Conservation (phyloP, 768 basidiomycete species). For the Mycena capillaripes region DNA sequence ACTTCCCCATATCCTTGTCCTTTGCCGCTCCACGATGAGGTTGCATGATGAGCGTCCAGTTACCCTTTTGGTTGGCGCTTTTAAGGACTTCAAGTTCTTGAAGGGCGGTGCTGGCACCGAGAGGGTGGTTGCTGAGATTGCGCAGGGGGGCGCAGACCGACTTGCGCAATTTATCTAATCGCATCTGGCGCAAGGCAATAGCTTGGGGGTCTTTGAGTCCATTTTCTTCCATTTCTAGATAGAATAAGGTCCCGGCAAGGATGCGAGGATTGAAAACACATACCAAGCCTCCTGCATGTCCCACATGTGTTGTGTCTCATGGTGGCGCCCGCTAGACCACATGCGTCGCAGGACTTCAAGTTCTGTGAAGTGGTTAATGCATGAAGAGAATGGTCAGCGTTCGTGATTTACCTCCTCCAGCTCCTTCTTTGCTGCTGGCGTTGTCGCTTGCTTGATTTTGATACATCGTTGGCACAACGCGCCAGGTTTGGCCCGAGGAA, state of each 20-base stretch:
- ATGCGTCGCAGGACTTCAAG: conserved; percentile 4
- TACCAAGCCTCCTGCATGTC: neutral
- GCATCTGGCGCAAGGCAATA: neutral
- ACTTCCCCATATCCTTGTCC: conserved; percentile 8
- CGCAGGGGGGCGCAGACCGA: neutral
- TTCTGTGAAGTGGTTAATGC: neutral
- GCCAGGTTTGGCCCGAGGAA: neutral
- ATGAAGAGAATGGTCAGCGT: neutral
- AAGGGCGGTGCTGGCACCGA: neutral
- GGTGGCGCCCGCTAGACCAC: neutral
- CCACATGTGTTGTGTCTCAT: neutral
- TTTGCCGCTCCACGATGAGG: neutral
- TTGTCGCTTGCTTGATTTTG: neutral
- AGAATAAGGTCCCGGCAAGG: too few species aligned
- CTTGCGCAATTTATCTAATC: neutral
- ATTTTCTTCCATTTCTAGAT: neutral
- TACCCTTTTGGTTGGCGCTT: neutral
- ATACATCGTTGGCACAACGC: neutral
- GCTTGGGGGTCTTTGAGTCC: neutral
- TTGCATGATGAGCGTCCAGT: neutral
- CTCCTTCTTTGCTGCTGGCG: neutral
- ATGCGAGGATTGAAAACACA: neutral
- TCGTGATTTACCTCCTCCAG: neutral
- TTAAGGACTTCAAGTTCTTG: neutral
- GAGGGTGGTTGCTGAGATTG: neutral